Evolutionary conservation across 345 rosid species (phyloP).

Genomic region (Gossypium mustelinum): DNA sequence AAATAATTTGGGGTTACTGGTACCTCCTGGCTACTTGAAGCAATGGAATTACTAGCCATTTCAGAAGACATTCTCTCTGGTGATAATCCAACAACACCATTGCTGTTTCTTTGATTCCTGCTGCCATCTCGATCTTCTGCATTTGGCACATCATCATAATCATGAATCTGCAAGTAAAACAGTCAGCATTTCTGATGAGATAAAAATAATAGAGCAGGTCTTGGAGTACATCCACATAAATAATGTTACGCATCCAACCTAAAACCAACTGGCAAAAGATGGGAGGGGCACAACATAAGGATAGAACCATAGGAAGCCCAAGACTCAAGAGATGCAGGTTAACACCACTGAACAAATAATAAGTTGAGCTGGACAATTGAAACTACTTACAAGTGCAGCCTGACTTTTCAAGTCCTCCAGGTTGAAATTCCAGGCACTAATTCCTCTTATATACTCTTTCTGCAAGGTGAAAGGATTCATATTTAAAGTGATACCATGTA

Average conservation of each 20-base stretch:
- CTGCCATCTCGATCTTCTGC: constrained; percentile 44
- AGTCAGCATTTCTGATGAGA: constrained; percentile 15
- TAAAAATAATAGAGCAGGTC: constrained; percentile 5
- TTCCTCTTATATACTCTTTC: constrained; percentile 94
- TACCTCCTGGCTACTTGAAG: constrained; percentile 65
- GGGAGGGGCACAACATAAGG: background rate
- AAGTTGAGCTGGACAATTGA: background rate
- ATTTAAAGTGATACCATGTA: background rate
- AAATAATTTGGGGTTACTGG: constrained; percentile 15
- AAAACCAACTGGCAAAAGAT: background rate
- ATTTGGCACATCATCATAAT: constrained; percentile 50
- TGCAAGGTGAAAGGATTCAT: constrained; percentile 34
- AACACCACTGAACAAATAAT: background rate
- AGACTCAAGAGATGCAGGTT: background rate
- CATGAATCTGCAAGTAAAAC: constrained; percentile 63
- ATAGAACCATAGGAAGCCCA: background rate
- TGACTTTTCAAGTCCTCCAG: constrained; percentile 89
- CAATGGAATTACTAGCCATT: constrained; percentile 38
- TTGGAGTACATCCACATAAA: background rate
- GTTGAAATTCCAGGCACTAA: constrained; percentile 97
- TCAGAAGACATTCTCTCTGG: constrained; percentile 38
- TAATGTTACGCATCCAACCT: background rate
- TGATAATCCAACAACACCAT: constrained; percentile 33
- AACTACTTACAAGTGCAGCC: constrained; percentile 79
- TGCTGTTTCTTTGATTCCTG: constrained; percentile 40